Percentiles rank a stretch among this genome's conserved stretches.
Conservation (phyloP, 148 eudicot genomes). For the Pharnaceum exiguum region DNA sequence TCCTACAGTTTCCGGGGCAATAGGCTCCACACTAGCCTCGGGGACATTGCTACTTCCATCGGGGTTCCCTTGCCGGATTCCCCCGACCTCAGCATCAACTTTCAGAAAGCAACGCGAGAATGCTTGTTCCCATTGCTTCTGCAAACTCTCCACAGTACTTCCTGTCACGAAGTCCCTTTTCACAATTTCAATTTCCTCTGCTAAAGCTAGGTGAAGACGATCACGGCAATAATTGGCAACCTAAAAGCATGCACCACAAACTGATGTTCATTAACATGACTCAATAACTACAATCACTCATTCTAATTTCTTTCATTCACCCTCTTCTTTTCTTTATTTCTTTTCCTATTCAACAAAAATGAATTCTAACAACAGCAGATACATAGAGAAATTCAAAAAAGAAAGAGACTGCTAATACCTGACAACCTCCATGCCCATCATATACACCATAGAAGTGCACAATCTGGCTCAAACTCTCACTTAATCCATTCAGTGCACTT, state of each 20-base stretch:
- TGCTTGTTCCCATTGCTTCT: conserved; percentile 37
- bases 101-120: conserved; percentile 40
- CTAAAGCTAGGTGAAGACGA: conserved; percentile 42
- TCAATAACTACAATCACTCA: background rate
- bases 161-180: conserved; percentile 20
- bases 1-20: conserved; percentile 56
- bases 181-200: conserved; percentile 39
- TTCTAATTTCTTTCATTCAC: background rate
- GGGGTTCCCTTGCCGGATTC: conserved; percentile 15
- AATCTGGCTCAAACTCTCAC: conserved; percentile 26
- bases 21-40: conserved; percentile 26
- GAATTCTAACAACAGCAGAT: background rate
- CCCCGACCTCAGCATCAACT: conserved; percentile 54
- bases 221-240: conserved; percentile 59
- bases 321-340: background rate
- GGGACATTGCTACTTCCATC: conserved; percentile 11
- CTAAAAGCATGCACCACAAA: conserved; percentile 18
- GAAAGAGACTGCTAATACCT: conserved; percentile 26
- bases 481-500: conserved; percentile 24
- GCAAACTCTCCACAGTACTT: conserved; percentile 20
- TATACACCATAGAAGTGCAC: conserved; percentile 51
- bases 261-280: background rate
- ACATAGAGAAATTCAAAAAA: background rate
- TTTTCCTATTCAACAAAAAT: background rate
- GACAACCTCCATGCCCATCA: conserved; percentile 65